A percentile compares a stretch with the other conserved stretches of the same genome.
These are phyloP conservation scores for Pichia sp. DNA, from an alignment of 1,139 yeast species.

Conservation along the genomic window DNA sequence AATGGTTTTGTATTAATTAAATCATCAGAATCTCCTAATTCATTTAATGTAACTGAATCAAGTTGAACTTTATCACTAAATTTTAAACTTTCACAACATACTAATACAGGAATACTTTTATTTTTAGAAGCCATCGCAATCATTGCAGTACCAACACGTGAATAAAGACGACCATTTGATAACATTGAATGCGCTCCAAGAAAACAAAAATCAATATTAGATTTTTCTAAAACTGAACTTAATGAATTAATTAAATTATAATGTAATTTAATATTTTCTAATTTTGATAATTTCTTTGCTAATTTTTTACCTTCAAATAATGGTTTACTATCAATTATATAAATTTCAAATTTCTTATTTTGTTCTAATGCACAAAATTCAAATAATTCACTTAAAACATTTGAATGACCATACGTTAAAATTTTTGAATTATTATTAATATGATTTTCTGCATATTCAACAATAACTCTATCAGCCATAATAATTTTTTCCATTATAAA, in stretches of 20 bases:
- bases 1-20: conserved; percentile 53
- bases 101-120: conserved; percentile 86
- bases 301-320: conserved; percentile 85
- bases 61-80: conserved; percentile 93
- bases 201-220: conserved; percentile 81
- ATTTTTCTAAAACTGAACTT: conserved; percentile 59
- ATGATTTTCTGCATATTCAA: conserved; percentile 73
- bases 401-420: conserved; percentile 83
- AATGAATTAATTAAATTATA: conserved; percentile 78
- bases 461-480: conserved; percentile 76
- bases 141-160: conserved; percentile 93
- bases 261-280: conserved; percentile 53
- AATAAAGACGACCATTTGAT: conserved; percentile 86
- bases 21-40: conserved; percentile 81
- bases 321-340: conserved; percentile 93
- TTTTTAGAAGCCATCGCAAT: conserved; percentile 88
- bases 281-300: conserved; percentile 53
- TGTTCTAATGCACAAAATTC: conserved; percentile 58
- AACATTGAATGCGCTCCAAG: conserved; percentile 97
- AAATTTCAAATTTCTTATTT: conserved; percentile 66
- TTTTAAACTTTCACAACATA: conserved; percentile 92
- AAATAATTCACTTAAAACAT: conserved; percentile 72
- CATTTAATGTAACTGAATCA: conserved; percentile 91
- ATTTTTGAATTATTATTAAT: conserved; percentile 74
- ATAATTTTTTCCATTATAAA: conserved; percentile 83